Evolutionary conservation across 176 grass and related monocot genomes (phyloP).

Genomic region (Raddia distichophylla): DNA sequence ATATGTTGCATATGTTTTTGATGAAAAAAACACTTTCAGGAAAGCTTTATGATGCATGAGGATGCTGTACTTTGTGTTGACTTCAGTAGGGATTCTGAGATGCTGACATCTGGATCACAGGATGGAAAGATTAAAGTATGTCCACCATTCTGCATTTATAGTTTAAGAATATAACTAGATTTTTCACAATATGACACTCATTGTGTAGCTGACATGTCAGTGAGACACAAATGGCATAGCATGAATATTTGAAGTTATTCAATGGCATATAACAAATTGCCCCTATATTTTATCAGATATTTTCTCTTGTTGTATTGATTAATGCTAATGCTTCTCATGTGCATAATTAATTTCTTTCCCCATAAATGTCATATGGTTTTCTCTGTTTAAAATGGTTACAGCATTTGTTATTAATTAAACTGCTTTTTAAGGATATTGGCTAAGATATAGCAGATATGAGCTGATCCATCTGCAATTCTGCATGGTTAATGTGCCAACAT

Average conservation of each 20-base stretch:
- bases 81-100: slow-evolving; percentile 99
- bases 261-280: too few species aligned
- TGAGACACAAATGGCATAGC: too few species aligned
- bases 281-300: not conserved
- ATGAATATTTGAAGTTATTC: too few species aligned
- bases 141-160: not conserved
- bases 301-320: not conserved
- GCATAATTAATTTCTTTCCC: not conserved
- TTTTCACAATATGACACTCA: too few species aligned
- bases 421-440: slow-evolving; percentile 14
- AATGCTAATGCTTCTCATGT: not conserved
- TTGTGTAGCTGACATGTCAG: too few species aligned
- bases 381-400: slow-evolving; percentile 17
- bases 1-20: slow-evolving; percentile 12
- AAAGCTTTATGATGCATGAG: slow-evolving; percentile 99
- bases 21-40: slow-evolving; percentile 59
- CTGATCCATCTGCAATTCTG: not conserved
- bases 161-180: not conserved
- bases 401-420: slow-evolving; percentile 21
- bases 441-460: slow-evolving; percentile 22
- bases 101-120: slow-evolving; percentile 88
- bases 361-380: not conserved
- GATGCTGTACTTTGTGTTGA: slow-evolving; percentile 92
- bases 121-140: slow-evolving; percentile 98
- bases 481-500: not conserved